phyloP scores from a whole-genome alignment of 1,284 basidiomycete genomes.

The Mycena citricolor region DNA sequence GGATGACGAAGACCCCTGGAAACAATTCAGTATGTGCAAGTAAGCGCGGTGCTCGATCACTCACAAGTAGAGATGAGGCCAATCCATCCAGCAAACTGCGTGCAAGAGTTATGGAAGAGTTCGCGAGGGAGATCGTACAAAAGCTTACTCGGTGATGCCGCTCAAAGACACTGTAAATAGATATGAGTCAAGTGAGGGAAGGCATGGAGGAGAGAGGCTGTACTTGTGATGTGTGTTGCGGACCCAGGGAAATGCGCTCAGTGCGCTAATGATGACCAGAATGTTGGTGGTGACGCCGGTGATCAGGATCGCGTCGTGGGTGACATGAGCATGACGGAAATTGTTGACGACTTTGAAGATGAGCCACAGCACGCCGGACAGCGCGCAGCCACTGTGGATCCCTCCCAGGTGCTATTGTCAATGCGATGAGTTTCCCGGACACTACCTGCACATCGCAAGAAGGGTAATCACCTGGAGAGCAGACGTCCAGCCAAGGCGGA shows the following conservation, averaged over 20 bases:
- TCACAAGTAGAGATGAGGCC: conserved; percentile 55
- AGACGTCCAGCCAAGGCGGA: conserved; percentile 61
- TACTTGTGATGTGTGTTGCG: conserved; percentile 70
- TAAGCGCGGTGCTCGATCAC: not conserved
- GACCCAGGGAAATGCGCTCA: conserved; percentile 62
- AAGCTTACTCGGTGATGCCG: conserved; percentile 64
- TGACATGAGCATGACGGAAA: conserved; percentile 52
- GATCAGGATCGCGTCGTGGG: conserved; percentile 54
- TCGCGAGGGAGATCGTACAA: conserved; percentile 14
- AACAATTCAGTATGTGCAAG: conserved; percentile 8
- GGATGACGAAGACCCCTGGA: conserved; percentile 65
- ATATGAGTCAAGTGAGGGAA: conserved; percentile 2
- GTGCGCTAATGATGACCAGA: conserved; percentile 56
- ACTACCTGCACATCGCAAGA: not conserved
- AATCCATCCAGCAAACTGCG: conserved; percentile 47
- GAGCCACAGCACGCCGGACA: conserved; percentile 63
- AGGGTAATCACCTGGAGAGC: conserved; percentile 33
- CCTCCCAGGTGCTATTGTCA: conserved; percentile 57
- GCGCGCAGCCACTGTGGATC: conserved; percentile 70
- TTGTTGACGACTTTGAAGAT: conserved; percentile 55
- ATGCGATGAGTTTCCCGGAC: too few relatives aligned
- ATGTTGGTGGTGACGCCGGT: conserved; percentile 59
- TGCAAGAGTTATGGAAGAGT: conserved; percentile 13
- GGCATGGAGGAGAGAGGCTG: conserved; percentile 23
- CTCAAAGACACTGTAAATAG: conserved; percentile 55